Evolutionary conservation across 768 basidiomycete species (phyloP).

Genomic region (Suillus placidus): DNA sequence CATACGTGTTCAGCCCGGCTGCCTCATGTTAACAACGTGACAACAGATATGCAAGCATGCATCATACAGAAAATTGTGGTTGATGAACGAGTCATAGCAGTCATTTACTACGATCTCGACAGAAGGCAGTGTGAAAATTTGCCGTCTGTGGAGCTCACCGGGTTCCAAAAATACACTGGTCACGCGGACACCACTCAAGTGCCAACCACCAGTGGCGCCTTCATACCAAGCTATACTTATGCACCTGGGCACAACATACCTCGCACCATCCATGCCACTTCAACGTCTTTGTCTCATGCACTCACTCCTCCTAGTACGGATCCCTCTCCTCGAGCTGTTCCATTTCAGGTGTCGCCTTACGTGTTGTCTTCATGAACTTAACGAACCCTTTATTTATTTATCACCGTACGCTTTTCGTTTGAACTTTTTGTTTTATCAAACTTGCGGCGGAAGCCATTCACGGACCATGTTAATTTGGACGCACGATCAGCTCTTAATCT

Average conservation of each 20-base stretch:
- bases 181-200: conserved; percentile 32
- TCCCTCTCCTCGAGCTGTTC: conserved; percentile 22
- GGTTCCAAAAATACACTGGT: conserved; percentile 46
- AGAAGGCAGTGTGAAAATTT: conserved; percentile 50
- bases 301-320: conserved; percentile 41
- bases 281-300: conserved; percentile 47
- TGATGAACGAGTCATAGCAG: conserved; percentile 64
- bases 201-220: conserved; percentile 26
- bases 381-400: conserved; percentile 28
- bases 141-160: conserved; percentile 64
- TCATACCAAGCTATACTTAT: conserved; percentile 35
- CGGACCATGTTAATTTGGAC: conserved; percentile 10
- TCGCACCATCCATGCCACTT: conserved; percentile 32
- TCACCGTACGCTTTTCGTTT: conserved; percentile 10
- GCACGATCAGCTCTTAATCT: conserved; percentile 21
- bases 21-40: conserved; percentile 36
- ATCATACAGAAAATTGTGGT: conserved; percentile 73
- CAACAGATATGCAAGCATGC: conserved; percentile 21
- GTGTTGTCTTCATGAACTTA: conserved; percentile 37
- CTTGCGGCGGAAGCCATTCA: conserved; percentile 5
- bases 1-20: conserved; percentile 21
- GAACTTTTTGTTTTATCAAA: conserved; percentile 7
- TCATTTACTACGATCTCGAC: conserved; percentile 70
- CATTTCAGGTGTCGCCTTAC: conserved; percentile 33
- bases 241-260: conserved; percentile 39